Evolutionary conservation across 164 flowering plant species (phyloP), one percentile per base, ranked within the genome.

Genomic region (Annona cherimola): DNA sequence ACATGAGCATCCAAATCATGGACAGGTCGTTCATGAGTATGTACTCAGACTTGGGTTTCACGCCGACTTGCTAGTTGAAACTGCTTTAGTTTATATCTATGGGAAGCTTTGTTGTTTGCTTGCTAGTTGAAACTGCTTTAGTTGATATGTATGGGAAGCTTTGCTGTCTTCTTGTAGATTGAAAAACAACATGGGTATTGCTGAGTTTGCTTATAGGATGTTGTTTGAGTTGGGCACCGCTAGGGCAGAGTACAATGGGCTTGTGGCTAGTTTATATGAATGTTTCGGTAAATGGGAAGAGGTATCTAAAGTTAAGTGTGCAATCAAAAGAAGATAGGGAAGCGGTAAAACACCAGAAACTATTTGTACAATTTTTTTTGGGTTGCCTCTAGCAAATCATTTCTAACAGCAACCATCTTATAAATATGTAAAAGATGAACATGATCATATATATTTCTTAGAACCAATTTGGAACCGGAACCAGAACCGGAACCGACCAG

Each of bases 121-220:
- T 50, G 3, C 74, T 72, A 60, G 72, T 79, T 60, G 69, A 76
- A 55, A 79, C 81, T 4, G 79, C 77, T 39, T 60, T 76, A 20
- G 42, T 79, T 41, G 74, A 76, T 73, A 67, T 73, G 74, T 79
- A n/a, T 79, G 79, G 79, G 73, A 75, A 41, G 77, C 77, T 14
- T 54, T 79, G 45, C 70, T 79, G 16, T 73, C 67, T 35, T 77
- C 82, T 2, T 76, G 79, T 61, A 73, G 74, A 71, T 42, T 42
- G 1, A 59, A 8, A 20, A 76, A 74, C 20, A 55, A 74, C 63
- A 67, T 66, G 11, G 54, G 39, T 35, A 12, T 66, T 69, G 82
- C 78, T 3, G 82, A 80, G 60, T 18, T 20, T n/a, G 76, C 71
- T 2, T 69, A 45, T 69, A 61, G 35, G 61, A 68, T 42, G 43